Evolutionary conservation across 495 filamentous ascomycete genomes (phyloP), one percentile per base, ranked within the genome.

Genomic region (Aspergillus hancockii): DNA sequence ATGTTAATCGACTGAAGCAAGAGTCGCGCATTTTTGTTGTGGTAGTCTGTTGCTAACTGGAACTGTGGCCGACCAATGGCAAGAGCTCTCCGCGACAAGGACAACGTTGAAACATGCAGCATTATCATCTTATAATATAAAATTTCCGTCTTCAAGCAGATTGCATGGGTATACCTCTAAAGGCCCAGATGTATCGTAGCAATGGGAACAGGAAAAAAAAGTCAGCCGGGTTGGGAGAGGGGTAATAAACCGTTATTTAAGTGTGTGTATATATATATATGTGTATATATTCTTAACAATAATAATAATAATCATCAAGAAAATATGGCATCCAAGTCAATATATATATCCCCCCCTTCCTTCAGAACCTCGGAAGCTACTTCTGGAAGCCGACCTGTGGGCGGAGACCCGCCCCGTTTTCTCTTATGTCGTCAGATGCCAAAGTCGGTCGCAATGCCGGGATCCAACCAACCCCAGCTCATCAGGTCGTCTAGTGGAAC

Each of bases 401-500:
- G 60, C 31, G 55, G 49, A 34, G n/a, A 12, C 1, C 57, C 28
- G 28, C 23, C 13, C 28, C 31, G 16, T 32, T 30, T 10, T 7
- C 6, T 43, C 14, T 25, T 32, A n/a, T 32, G 23, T 22, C 52
- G 28, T 58, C 49, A 68, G 31, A 78, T 69, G 43, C 49, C 63
- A 53, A 77, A 74, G n/a, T 79, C 76, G 2, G 70, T 63, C 47
- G 77, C 57, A 64, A 78, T 83, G 28, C 79, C 78, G 75, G 83
- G 83, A 59, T 86, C 82, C 55, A 86, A 67, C 85, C 84, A 88
- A 53, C 85, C 80, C 68, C 84, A 77, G 36, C 73, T 76, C 30
- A 79, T 77, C 59, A 81, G 73, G 52, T 85, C 82, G 61, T 85
- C 82, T 60, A 81, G 74, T 0, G 82, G 78, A 19, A 83, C 68